Evolutionary conservation across 345 rosid genomes (phyloP).

Genomic region (Gossypium anomalum): DNA sequence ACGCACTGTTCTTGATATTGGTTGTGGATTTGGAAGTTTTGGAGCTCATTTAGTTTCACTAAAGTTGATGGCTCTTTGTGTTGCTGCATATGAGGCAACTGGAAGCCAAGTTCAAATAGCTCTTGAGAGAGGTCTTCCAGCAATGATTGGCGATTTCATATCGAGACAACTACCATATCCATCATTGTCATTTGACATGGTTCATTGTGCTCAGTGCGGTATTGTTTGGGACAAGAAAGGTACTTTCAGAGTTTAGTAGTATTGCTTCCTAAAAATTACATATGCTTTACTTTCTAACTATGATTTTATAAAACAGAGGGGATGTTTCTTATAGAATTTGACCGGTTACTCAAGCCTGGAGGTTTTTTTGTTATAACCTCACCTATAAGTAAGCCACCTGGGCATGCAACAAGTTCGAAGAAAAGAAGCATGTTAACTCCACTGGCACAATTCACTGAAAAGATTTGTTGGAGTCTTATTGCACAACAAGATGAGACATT

Average conservation of each 20-base stretch:
- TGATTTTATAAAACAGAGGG: slow-evolving; percentile 55
- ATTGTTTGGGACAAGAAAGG: slow-evolving; percentile 89
- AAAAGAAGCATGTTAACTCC: slow-evolving; percentile 51
- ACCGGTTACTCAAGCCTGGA: slow-evolving; percentile 91
- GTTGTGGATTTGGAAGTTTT: slow-evolving; percentile 98
- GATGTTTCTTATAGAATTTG: slow-evolving; percentile 80
- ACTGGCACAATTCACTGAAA: slow-evolving; percentile 56
- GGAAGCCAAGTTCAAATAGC: slow-evolving; percentile 98
- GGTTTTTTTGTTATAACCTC: slow-evolving; percentile 91
- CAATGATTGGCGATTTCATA: slow-evolving; percentile 83
- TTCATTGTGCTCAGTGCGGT: slow-evolving; percentile 97
- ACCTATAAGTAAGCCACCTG: slow-evolving; percentile 56
- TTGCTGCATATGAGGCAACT: slow-evolving; percentile 85
- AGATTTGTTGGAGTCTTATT: slow-evolving; percentile 77
- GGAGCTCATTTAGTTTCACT: slow-evolving; percentile 88
- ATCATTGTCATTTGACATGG: slow-evolving; percentile 80
- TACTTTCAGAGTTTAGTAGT: slow-evolving; percentile 19
- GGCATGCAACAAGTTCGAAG: slow-evolving; percentile 43
- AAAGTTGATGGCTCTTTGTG: slow-evolving; percentile 77
- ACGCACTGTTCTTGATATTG: slow-evolving; percentile 74
- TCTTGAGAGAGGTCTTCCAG: slow-evolving; percentile 98
- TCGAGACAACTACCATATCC: slow-evolving; percentile 89
- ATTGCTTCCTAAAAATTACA: neutral
- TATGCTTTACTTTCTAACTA: slow-evolving; percentile 19
- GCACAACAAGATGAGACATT: slow-evolving; percentile 96